phyloP scores from a whole-genome alignment of 108 stramenopile genomes.

The Schizochytrium sp. region DNA sequence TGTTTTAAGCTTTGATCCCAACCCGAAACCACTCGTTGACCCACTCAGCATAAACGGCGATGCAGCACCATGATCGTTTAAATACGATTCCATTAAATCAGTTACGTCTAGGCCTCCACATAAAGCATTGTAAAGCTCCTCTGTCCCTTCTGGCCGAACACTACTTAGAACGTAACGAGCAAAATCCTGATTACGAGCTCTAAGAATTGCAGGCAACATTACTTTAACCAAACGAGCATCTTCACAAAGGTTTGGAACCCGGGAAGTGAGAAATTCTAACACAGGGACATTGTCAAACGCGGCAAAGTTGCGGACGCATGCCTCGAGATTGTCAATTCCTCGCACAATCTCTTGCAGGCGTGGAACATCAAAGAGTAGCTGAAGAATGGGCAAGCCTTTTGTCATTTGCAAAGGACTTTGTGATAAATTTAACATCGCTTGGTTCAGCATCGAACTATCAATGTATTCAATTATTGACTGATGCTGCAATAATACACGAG shows the following conservation, averaged over 20 bases:
- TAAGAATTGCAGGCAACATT: not conserved
- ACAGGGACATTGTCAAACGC: not conserved
- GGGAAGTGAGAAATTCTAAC: not conserved
- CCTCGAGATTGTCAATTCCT: not conserved
- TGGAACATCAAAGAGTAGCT: not conserved
- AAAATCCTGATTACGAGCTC: not conserved
- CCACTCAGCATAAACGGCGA: conserved; percentile 14
- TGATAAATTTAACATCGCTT: not conserved
- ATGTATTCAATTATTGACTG: not conserved
- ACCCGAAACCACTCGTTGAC: not conserved
- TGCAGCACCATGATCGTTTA: not conserved
- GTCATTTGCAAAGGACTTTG: not conserved
- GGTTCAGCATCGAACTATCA: not conserved
- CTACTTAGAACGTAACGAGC: not conserved
- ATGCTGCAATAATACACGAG: not conserved
- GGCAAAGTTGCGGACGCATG: not conserved
- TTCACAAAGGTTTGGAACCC: not conserved
- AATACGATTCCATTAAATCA: not conserved
- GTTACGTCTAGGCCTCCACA: not conserved
- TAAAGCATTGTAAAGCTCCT: not conserved
- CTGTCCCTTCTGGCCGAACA: not conserved
- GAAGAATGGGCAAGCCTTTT: not conserved
- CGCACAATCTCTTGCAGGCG: not conserved
- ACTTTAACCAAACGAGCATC: not conserved
- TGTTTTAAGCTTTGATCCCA: no score